Evolutionary conservation across 164 flowering plant genomes (phyloP).

Genomic region (Piper betle): DNA sequence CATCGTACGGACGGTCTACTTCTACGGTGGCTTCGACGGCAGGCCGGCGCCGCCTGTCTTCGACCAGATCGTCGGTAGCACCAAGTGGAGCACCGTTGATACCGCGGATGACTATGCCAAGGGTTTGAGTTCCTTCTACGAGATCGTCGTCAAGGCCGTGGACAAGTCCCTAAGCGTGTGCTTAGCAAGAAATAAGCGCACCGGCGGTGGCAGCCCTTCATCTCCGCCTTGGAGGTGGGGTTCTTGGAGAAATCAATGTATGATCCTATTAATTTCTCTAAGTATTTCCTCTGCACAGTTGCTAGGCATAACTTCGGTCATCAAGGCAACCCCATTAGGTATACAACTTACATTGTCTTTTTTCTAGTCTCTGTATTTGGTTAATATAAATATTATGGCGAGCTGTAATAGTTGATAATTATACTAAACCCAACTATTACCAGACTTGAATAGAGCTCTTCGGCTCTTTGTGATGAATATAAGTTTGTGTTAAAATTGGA

Average conservation of each 20-base stretch:
- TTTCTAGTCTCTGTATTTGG: not conserved
- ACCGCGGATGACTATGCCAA: conserved; percentile 56
- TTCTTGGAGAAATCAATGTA: too few species aligned
- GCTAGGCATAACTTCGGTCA: conserved; percentile 57
- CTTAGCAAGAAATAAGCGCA: conserved; percentile 51
- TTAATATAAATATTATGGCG: too few species aligned
- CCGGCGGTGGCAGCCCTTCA: conserved; percentile 62
- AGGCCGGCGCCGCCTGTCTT: conserved; percentile 71
- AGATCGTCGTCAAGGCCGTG: conserved; percentile 38
- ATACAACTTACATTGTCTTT: conserved; percentile 4
- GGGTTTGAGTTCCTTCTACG: conserved; percentile 60
- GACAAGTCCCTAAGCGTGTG: conserved; percentile 58
- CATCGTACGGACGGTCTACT: conserved; percentile 57
- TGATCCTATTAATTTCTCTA: conserved; percentile 51
- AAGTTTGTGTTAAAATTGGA: not conserved
- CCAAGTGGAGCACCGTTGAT: conserved; percentile 68
- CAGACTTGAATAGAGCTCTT: not conserved
- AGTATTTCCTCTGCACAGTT: conserved; percentile 40
- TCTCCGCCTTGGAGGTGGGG: conserved; percentile 56
- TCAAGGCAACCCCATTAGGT: conserved; percentile 36
- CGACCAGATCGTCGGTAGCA: conserved; percentile 81
- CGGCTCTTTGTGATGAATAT: conserved; percentile 6
- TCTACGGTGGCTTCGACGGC: conserved; percentile 88
- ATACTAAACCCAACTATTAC: not conserved
- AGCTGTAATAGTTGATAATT: not conserved